Conservation (phyloP, 2,329 filamentous ascomycete genomes). For the Hypoxylon sp. region DNA sequence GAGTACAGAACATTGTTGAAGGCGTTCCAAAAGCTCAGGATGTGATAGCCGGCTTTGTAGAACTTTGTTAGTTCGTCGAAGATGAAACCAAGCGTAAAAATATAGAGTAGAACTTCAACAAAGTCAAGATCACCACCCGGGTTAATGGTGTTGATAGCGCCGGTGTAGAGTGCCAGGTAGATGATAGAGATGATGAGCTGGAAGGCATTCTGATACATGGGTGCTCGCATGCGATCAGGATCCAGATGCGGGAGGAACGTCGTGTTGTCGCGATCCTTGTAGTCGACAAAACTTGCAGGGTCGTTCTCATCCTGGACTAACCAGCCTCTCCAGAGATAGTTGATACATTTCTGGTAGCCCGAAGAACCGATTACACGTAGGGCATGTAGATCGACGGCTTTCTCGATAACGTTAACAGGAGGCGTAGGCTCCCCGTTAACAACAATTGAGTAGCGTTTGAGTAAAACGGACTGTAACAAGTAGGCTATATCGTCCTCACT, state of each 20-base stretch:
- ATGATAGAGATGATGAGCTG: slow-evolving; percentile 88
- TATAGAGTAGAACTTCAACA: slow-evolving; percentile 86
- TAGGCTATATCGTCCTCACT: slow-evolving; percentile 83
- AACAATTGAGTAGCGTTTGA: slow-evolving; percentile 90
- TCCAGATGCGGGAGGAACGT: slow-evolving; percentile 87
- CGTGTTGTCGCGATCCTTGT: slow-evolving; percentile 83
- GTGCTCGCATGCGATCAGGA: slow-evolving; percentile 93
- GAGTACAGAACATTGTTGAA: slow-evolving; percentile 90
- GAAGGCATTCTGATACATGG: slow-evolving; percentile 91
- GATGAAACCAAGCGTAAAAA: slow-evolving; percentile 92
- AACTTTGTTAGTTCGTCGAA: slow-evolving; percentile 90
- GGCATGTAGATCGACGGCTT: slow-evolving; percentile 92
- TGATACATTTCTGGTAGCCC: slow-evolving; percentile 96
- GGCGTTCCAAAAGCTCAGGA: slow-evolving; percentile 96
- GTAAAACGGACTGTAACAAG: slow-evolving; percentile 83
- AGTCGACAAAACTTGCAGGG: slow-evolving; percentile 89
- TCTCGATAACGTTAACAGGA: slow-evolving; percentile 91
- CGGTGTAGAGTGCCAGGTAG: slow-evolving; percentile 88
- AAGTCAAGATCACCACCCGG: slow-evolving; percentile 84
- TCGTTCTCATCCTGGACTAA: slow-evolving; percentile 95
- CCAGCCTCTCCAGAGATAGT: slow-evolving; percentile 95
- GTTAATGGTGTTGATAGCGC: slow-evolving; percentile 95
- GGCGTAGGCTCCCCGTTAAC: slow-evolving; percentile 78
- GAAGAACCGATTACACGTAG: slow-evolving; percentile 89
- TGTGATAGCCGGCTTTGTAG: slow-evolving; percentile 93